Evolutionary conservation across 768 basidiomycete species (phyloP).

Genomic region (Agaricus sinodeliciosus): DNA sequence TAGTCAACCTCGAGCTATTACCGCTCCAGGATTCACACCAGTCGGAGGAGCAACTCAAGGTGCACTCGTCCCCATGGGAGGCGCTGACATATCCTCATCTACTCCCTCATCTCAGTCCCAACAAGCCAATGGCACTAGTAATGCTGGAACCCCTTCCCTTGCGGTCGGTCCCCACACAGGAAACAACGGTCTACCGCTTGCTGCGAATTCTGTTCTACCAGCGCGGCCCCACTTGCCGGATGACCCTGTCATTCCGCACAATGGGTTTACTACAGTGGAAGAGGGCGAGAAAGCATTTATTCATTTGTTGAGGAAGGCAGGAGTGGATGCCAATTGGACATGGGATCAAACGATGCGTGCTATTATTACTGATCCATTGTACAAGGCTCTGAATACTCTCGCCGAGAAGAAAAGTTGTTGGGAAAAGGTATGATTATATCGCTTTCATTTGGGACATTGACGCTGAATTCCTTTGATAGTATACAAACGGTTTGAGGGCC

Average conservation of each 20-base stretch:
- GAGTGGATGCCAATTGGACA: slow-evolving; percentile 88
- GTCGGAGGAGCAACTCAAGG: slow-evolving; percentile 41
- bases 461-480: slow-evolving; percentile 37
- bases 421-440: slow-evolving; percentile 64
- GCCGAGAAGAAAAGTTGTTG: slow-evolving; percentile 93
- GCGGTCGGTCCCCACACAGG: slow-evolving; percentile 46
- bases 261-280: slow-evolving; percentile 79
- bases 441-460: neutral
- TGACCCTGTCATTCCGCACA: slow-evolving; percentile 84
- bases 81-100: slow-evolving; percentile 43
- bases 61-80: slow-evolving; percentile 46
- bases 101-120: slow-evolving; percentile 43
- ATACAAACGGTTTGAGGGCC: slow-evolving; percentile 64
- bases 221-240: slow-evolving; percentile 77
- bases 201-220: slow-evolving; percentile 55
- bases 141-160: slow-evolving; percentile 16
- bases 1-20: slow-evolving; percentile 24
- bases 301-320: slow-evolving; percentile 82
- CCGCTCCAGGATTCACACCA: slow-evolving; percentile 35
- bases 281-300: slow-evolving; percentile 95
- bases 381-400: slow-evolving; percentile 87
- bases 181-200: slow-evolving; percentile 42
- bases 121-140: slow-evolving; percentile 41
- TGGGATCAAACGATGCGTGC: slow-evolving; percentile 99
- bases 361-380: slow-evolving; percentile 96